A percentile compares a stretch with the other conserved stretches of the same genome.
phyloP scores from a whole-genome alignment of 1,139 yeast species.

The Kodamaea sp. region DNA sequence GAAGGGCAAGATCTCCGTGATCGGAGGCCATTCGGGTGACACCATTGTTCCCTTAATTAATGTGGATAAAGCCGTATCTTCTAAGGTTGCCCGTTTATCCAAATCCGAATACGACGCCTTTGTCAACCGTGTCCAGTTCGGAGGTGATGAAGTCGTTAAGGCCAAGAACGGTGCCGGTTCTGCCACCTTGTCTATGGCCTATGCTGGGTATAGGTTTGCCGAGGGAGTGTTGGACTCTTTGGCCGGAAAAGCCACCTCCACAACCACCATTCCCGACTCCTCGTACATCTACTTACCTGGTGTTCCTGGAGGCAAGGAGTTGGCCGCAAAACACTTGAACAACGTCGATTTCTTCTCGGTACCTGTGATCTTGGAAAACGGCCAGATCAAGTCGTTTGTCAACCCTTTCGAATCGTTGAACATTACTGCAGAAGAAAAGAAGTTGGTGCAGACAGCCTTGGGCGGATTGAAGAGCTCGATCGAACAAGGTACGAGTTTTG shows the following conservation, averaged over 20 bases:
- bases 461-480: conserved; percentile 57
- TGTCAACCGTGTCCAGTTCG: conserved; percentile 66
- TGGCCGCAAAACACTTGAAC: conserved; percentile 37
- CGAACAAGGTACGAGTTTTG: conserved; percentile 61
- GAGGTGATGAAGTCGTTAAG: conserved; percentile 79
- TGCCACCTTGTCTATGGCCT: conserved; percentile 78
- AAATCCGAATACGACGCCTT: conserved; percentile 42
- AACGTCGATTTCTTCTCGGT: conserved; percentile 60
- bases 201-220: conserved; percentile 71
- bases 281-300: conserved; percentile 64
- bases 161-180: conserved; percentile 79
- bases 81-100: conserved; percentile 31
- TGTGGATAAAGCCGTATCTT: conserved; percentile 25
- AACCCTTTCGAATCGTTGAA: conserved; percentile 43
- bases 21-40: conserved; percentile 80
- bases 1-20: conserved; percentile 55
- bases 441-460: conserved; percentile 52
- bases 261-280: conserved; percentile 46
- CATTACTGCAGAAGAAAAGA: conserved; percentile 43
- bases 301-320: conserved; percentile 49
- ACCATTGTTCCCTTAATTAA: conserved; percentile 64
- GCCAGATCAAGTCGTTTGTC: conserved; percentile 47
- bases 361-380: conserved; percentile 57
- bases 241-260: conserved; percentile 26
- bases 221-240: conserved; percentile 49